Evolutionary conservation across 768 basidiomycete genomes (phyloP).

Genomic region (Termitomyces sp.): DNA sequence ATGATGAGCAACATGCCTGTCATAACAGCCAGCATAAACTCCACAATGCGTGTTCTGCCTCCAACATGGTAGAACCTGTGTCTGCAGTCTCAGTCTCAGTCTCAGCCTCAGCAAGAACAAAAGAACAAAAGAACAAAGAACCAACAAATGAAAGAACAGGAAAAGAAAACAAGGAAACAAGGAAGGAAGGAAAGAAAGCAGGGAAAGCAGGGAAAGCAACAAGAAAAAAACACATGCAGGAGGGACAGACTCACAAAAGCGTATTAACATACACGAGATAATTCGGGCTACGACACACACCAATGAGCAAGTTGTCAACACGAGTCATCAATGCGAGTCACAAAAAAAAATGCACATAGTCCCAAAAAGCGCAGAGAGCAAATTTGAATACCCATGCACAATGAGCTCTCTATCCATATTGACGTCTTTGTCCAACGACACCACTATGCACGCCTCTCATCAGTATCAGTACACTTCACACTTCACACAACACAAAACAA

Average conservation of each 20-base stretch:
- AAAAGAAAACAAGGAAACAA: too few relatives aligned
- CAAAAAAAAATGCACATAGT: slow-evolving; percentile 53
- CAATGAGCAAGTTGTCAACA: too few relatives aligned
- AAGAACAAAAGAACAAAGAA: too few relatives aligned
- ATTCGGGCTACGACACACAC: slow-evolving; percentile 51
- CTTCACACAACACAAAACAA: too few relatives aligned
- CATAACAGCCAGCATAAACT: slow-evolving; percentile 76
- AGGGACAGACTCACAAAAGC: slow-evolving; percentile 58
- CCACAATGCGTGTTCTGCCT: slow-evolving; percentile 77
- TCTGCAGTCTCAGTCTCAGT: too few relatives aligned
- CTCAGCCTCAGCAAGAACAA: too few relatives aligned
- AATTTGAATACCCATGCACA: slow-evolving; percentile 88
- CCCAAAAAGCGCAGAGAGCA: slow-evolving; percentile 74
- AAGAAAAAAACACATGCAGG: too few relatives aligned
- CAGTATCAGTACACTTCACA: too few relatives aligned
- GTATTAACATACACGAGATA: slow-evolving; percentile 90
- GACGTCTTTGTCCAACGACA: slow-evolving; percentile 83
- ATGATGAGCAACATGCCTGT: slow-evolving; percentile 68
- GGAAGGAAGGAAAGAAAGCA: too few relatives aligned
- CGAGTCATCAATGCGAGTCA: too few relatives aligned
- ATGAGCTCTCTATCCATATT: slow-evolving; percentile 91
- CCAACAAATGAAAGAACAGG: too few relatives aligned
- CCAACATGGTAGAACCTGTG: slow-evolving; percentile 82
- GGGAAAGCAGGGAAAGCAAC: too few relatives aligned
- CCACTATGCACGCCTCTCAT: slow-evolving; percentile 49